phyloP scores from a whole-genome alignment of 352 stramenopile species.

The Thraustotheca clavata region DNA sequence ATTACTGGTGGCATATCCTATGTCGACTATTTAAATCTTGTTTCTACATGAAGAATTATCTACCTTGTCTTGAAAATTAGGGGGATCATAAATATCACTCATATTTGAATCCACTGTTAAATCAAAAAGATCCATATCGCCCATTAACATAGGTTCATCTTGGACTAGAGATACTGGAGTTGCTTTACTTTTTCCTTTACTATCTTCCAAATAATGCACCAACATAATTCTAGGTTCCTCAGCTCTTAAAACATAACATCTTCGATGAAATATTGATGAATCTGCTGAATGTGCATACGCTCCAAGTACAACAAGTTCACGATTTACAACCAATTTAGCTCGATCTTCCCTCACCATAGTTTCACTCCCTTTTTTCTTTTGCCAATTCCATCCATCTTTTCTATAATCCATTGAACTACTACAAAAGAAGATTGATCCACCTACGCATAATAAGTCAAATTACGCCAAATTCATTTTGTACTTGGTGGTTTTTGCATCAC shows the following conservation, averaged over 20 bases:
- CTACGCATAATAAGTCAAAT: conserved; percentile 24
- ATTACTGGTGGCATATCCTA: background rate
- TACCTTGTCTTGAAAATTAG: no score
- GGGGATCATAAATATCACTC: background rate
- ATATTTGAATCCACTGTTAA: conserved; percentile 4
- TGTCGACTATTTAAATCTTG: no score
- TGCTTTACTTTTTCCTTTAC: conserved; percentile 36
- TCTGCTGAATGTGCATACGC: conserved; percentile 79
- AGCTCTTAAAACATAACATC: conserved; percentile 72
- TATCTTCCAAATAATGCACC: conserved; percentile 84
- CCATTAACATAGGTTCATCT: background rate
- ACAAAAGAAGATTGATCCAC: conserved; percentile 64
- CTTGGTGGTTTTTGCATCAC: conserved; percentile 47
- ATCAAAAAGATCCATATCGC: background rate
- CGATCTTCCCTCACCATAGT: conserved; percentile 66
- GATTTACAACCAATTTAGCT: conserved; percentile 79
- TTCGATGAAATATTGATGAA: conserved; percentile 67
- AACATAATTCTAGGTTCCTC: conserved; percentile 58
- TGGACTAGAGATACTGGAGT: background rate
- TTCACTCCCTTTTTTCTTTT: conserved; percentile 78
- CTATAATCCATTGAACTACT: conserved; percentile 72
- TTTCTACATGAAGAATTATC: no score
- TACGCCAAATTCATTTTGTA: conserved; percentile 25
- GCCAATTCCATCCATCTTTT: conserved; percentile 79
- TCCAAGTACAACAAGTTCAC: conserved; percentile 66